Base-by-base conservation (phyloP, 306 rosid species). In the Quercus cerris region DNA sequence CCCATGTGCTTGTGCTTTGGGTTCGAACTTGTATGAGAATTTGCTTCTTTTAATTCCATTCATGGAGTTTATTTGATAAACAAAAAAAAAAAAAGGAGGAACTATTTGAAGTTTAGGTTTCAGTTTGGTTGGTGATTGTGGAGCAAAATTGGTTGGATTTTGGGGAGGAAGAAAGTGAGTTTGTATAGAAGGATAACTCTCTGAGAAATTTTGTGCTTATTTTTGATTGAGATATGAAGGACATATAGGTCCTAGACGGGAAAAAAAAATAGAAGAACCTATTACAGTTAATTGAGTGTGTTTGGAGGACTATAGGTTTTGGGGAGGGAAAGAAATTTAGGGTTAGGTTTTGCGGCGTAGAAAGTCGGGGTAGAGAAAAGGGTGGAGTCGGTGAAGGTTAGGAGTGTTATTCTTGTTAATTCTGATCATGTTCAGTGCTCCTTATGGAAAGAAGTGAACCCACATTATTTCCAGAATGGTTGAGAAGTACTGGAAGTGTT, bases 371-470 rank as follows among this genome's bases (percentile, higher is more conserved):
- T 68, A 15, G 87, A 81, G 79, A 1, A 80, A 75, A 78, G 80
- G 78, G 55, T 27, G 70, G 85, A 77, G 91, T 76, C 64, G 87
- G 93, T 86, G 89, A 82, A 80, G 92, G 92, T 68, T 81, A 79
- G 79, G 77, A 56, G 71, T 75, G 86, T 78, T 66, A 74, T 82
- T 67, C 74, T 78, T 67, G 72, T 81, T 75, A 67, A 57, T 81
- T 79, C 92, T 90, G 86, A 93, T 91, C 84, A 91, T 93, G 98
- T 88, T 91, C 97, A 91, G 88, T 86, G 87, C 84, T 96, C 92
- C 90, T 85, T 87, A 96, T 96, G 99, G 98, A 88, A 85, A 93
- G 88, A 93, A 91, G 99, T 96, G 98, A 96, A 89, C 97, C 98
- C 71, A 51, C 99, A n/a, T 91, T 96, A 89, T 97, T 86, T 86